Evolutionary conservation across 495 filamentous ascomycete species (phyloP), one percentile per base, ranked within the genome.

Genomic region (Penicillium flavigenum): DNA sequence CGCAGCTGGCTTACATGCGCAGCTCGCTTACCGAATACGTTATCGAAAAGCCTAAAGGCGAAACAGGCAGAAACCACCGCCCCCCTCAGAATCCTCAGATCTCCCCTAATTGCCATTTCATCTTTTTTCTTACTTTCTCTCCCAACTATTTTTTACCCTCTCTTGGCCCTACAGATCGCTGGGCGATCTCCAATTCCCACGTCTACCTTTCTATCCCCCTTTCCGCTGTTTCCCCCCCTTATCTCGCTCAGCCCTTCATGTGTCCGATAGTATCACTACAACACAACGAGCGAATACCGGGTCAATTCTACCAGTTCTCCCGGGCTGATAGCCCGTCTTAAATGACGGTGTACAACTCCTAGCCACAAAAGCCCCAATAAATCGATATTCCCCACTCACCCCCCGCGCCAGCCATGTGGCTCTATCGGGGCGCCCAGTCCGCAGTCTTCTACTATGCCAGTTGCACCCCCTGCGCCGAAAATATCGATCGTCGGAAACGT

Each of bases 391-490:
- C 46, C 46, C 31, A 47, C 31, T 22, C 36, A 3, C 22, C 22
- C 46, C 61, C 59, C 61, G 46, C 62, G 46, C 51, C 55, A 31
- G 66, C 56, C 66, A 80, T 80, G 77, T 83, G 80, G 80, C 72
- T 83, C 65, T 81, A 73, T 63, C 74, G 80, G 24, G 80, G 80
- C 49, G 76, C 70, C 50, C 91, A 94, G 75, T 96, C 91, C 16
- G 90, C 88, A 56, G 75, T 92, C 68, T 96, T 95, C 74, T 95
- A 92, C 78, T 84, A 92, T 62, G 80, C 85, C 55, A 88, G 89
- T 48, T 96, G 91, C 72, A 86, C 88, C 31, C 90, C 91, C 64
- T 96, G 91, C 73, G 76, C 83, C 51, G 81, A 85, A 52, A 74
- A 83, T 56, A 73, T 74, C 26, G 78, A 87, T 53, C 84, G 81